Conservation (phyloP, 2,329 filamentous ascomycete genomes). For the Ceratocystis cacaofunesta region DNA sequence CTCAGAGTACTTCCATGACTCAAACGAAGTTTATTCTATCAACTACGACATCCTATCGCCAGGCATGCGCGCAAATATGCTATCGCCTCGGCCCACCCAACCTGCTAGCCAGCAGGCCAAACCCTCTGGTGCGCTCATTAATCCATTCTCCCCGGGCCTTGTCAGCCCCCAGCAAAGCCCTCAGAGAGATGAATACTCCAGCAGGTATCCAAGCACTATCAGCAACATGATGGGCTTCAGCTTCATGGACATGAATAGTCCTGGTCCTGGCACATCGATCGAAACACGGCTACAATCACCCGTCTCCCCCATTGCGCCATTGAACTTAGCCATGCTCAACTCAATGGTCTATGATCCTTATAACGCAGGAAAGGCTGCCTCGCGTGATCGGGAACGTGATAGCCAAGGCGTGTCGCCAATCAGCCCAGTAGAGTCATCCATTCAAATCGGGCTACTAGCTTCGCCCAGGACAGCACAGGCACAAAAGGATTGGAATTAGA, state of each 20-base stretch:
- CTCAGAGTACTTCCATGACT: slow-evolving; percentile 23
- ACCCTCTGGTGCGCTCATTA: background rate
- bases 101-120: slow-evolving; percentile 23
- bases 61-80: slow-evolving; percentile 7
- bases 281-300: background rate
- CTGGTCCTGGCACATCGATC: background rate
- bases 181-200: slow-evolving; percentile 8
- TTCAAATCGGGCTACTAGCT: slow-evolving; percentile 12
- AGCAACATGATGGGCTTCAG: slow-evolving; percentile 12
- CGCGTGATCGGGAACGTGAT: slow-evolving; percentile 24
- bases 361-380: slow-evolving; percentile 22
- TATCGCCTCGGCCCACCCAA: background rate
- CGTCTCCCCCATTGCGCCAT: slow-evolving; percentile 1
- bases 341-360: slow-evolving; percentile 38
- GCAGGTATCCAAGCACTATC: slow-evolving; percentile 10
- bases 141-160: background rate
- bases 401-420: slow-evolving; percentile 21
- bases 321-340: slow-evolving; percentile 27
- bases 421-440: slow-evolving; percentile 5
- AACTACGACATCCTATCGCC: slow-evolving; percentile 20
- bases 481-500: slow-evolving; percentile 5
- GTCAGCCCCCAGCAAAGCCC: background rate
- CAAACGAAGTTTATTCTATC: slow-evolving; percentile 28
- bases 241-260: background rate
- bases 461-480: slow-evolving; percentile 7